Evolutionary conservation across 2,329 filamentous ascomycete genomes (phyloP), one percentile per base, ranked within the genome.

Genomic region (Coleophoma eucalyptorum): DNA sequence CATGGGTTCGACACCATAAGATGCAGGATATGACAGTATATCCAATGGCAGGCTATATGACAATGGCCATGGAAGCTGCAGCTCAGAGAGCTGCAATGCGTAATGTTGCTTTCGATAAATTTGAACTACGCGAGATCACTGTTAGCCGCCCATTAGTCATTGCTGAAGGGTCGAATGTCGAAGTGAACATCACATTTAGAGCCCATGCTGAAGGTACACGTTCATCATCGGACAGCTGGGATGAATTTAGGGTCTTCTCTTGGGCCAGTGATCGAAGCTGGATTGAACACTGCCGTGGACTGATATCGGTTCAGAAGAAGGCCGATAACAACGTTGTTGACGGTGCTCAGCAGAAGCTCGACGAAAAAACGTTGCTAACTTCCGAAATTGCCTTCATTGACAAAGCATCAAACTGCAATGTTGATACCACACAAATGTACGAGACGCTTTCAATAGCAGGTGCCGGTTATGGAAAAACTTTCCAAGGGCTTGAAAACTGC

Each of bases 181-280:
- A 83, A 57, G 71, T 54, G 5, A 60, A 54, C n/a, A 54, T 62
- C 43, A 55, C 53, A 5, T 52, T 62, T 3, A 65, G 70, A 12
- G 62, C 71, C 0, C 65, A 70, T 56, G 67, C 65, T 49, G 74
- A 77, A 55, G 69, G 71, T 3, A 70, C 67, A 0, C 62, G 70
- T 13, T 64, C 64, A 1, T 68, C 67, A 15, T 74, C 73, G 0
- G 73, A 75, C 32, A 61, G 65, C 3, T 81, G 78, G 78, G 71
- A 79, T 45, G 77, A 80, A 58, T 84, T 84, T 64, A 65, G 71
- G 2, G 77, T 84, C 21, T 78, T 72, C 43, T 81, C 80, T 0
- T 81, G 73, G 72, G 72, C 72, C 0, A 69, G 71, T 13, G 70
- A 65, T 12, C 70, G 76, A 38, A 75, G 76, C 11, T 84, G 81